phyloP scores from a whole-genome alignment of 495 filamentous ascomycete genomes.

The Aspergillus hancockii region DNA sequence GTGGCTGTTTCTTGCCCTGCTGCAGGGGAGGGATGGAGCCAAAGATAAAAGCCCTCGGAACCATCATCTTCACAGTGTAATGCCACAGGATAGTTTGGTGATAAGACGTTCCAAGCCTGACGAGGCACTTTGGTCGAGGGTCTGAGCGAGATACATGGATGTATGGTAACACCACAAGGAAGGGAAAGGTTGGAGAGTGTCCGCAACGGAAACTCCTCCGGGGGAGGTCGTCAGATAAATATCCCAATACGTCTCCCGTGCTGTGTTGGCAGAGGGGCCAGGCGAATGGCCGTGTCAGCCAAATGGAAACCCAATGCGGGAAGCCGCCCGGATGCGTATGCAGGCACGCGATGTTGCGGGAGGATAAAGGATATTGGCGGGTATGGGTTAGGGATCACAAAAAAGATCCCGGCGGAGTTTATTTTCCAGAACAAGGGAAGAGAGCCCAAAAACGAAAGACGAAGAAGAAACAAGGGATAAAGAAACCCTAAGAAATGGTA shows the following conservation, averaged over 20 bases:
- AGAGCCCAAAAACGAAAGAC: background rate
- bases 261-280: slow-evolving; percentile 24
- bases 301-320: slow-evolving; percentile 22
- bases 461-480: background rate
- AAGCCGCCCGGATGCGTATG: slow-evolving; percentile 25
- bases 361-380: background rate
- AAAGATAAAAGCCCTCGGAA: slow-evolving; percentile 47
- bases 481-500: background rate
- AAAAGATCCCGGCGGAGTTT: background rate
- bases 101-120: slow-evolving; percentile 34
- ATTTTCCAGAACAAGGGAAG: background rate
- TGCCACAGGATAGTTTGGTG: slow-evolving; percentile 11
- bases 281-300: slow-evolving; percentile 8
- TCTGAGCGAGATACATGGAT: slow-evolving; percentile 52
- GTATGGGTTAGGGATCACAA: background rate
- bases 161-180: slow-evolving; percentile 21
- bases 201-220: slow-evolving; percentile 18
- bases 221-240: background rate
- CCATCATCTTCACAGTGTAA: slow-evolving; percentile 40
- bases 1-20: slow-evolving; percentile 19
- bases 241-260: background rate
- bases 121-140: slow-evolving; percentile 51
- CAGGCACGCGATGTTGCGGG: slow-evolving; percentile 33
- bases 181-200: slow-evolving; percentile 12
- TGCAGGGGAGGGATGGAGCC: slow-evolving; percentile 31